Evolutionary conservation across 2,329 filamentous ascomycete genomes (phyloP), one percentile per base, ranked within the genome.

Genomic region (Cytospora schulzeri): DNA sequence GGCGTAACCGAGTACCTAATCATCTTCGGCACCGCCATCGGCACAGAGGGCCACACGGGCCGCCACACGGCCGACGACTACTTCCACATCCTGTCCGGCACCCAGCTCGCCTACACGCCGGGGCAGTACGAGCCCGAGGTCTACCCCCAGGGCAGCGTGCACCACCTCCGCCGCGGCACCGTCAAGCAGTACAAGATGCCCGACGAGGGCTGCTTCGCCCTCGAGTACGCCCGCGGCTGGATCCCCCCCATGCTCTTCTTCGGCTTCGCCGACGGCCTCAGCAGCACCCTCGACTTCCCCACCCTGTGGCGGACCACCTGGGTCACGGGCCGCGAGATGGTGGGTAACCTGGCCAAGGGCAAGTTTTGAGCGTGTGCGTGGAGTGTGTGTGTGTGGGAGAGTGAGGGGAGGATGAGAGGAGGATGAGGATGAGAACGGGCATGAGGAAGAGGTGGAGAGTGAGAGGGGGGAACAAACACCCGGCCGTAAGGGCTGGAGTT

Each of bases 161-260:
- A 95, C 80, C 88, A 91, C 81, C 81, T 94, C 70, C 81, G 71
- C 68, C 85, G 91, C 67, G 91, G 91, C 70, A 78, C 81, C 65
- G 89, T 89, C 66, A 92, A 92, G 84, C 91, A 95, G 84, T 94
- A 94, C 80, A 88, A 85, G 79, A 92, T 93, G 89, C 86, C 90
- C 67, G 65, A 65, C 35, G 84, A 85, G 64, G 81, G 79, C 66
- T 93, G 90, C 81, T 93, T 92, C 78, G 91, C 91, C 60, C 83
- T 95, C 70, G 91, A 94, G 82, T 91, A 93, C 77, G 91, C 91
- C 55, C 83, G 89, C 70, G 92, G 93, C 68, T 96, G 92, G 91
- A 96, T 97, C 77, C 93, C 93, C 55, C 91, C 91, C 64, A 96
- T 97, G 93, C 81, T 97, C 59, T 90, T 91, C 76, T 96, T 96